These are phyloP conservation scores for Nakaseomyces glabratus DNA, from an alignment of 1,139 yeast species.

Conservation along the genomic window DNA sequence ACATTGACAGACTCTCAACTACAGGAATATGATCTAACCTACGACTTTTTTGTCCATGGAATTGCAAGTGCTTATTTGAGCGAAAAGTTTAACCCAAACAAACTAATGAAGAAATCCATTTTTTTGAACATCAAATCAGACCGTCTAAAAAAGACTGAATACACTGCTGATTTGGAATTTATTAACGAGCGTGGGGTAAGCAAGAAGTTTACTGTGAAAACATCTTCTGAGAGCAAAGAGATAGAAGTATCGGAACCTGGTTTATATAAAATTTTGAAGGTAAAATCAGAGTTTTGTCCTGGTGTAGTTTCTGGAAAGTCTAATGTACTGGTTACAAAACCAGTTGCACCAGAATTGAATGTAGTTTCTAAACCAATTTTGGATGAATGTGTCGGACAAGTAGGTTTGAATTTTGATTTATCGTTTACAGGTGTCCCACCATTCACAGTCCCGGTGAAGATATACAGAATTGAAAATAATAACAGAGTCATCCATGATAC, in stretches of 20 bases:
- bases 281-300: conserved; percentile 52
- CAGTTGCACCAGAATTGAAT: conserved; percentile 46
- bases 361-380: conserved; percentile 52
- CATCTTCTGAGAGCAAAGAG: conserved; percentile 19
- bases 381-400: conserved; percentile 87
- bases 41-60: conserved; percentile 53
- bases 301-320: conserved; percentile 48
- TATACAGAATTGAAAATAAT: conserved; percentile 43
- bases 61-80: conserved; percentile 44
- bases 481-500: conserved; percentile 31
- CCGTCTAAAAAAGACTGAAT: conserved; percentile 14
- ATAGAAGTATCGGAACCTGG: conserved; percentile 45
- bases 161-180: conserved; percentile 35
- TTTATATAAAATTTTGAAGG: conserved; percentile 43
- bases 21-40: conserved; percentile 40
- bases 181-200: conserved; percentile 29
- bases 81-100: conserved; percentile 33
- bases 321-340: conserved; percentile 40
- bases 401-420: conserved; percentile 69
- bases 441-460: conserved; percentile 54
- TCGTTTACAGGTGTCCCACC: conserved; percentile 73
- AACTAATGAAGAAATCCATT: conserved; percentile 39
- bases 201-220: conserved; percentile 25
- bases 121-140: conserved; percentile 30
- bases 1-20: conserved; percentile 26